Conservation (phyloP, 2,329 filamentous ascomycete species). For the Pseudocercospora fijiensis region DNA sequence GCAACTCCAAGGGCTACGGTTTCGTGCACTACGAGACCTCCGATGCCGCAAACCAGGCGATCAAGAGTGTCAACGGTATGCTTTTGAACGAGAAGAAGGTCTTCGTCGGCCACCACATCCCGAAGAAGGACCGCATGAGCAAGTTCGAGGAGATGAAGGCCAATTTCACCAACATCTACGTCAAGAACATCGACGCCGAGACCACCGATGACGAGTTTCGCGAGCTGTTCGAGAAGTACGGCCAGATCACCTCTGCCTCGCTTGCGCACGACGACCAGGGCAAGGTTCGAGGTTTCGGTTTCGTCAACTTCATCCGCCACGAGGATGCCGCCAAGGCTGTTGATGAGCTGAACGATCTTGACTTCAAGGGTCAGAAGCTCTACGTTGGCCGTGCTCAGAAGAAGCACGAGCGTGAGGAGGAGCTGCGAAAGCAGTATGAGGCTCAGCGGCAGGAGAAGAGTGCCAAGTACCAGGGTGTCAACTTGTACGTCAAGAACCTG, state of each 20-base stretch:
- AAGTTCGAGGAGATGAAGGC: constrained; percentile 99
- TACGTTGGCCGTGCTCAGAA: constrained; percentile 99
- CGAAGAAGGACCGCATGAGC: constrained; percentile 99
- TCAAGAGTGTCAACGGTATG: constrained; percentile 99
- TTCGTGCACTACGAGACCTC: constrained; percentile 99
- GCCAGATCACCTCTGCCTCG: constrained; percentile 92
- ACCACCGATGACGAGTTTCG: constrained; percentile 93
- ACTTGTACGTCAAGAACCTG: constrained; percentile 99
- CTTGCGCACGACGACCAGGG: constrained; percentile 93
- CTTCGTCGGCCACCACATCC: constrained; percentile 97
- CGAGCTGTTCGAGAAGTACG: constrained; percentile 84
- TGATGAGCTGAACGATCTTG: constrained; percentile 85
- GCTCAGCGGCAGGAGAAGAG: constrained; percentile 96
- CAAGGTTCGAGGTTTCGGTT: constrained; percentile 92
- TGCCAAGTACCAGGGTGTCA: constrained; percentile 98
- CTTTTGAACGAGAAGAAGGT: constrained; percentile 99
- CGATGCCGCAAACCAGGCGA: constrained; percentile 91
- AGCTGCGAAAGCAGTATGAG: constrained; percentile 98
- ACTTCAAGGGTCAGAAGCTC: constrained; percentile 90
- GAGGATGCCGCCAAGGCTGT: constrained; percentile 83
- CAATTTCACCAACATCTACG: constrained; percentile 99
- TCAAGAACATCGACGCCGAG: constrained; percentile 92
- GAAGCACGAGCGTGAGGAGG: constrained; percentile 99
- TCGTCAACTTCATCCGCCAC: constrained; percentile 91
- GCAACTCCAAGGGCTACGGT: constrained; percentile 96